phyloP scores from a whole-genome alignment of 306 rosid genomes.

The Fragaria nilgerrensis region DNA sequence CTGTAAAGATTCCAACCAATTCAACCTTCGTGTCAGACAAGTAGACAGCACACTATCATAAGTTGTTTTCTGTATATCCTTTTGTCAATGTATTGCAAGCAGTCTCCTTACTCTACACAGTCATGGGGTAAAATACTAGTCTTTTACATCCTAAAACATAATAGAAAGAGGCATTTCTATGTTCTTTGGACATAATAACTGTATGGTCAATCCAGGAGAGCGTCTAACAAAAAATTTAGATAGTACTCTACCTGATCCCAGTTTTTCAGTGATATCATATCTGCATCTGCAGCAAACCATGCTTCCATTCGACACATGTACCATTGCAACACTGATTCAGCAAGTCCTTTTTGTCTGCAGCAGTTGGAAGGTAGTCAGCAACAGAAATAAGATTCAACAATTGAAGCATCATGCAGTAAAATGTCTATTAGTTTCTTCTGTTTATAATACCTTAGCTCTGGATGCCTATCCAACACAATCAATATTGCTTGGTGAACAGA shows the following conservation, averaged over 20 bases:
- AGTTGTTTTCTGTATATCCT: background rate
- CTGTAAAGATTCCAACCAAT: background rate
- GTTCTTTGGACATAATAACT: background rate
- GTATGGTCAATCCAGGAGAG: background rate
- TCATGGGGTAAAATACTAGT: background rate
- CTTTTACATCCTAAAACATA: background rate
- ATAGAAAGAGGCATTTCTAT: background rate
- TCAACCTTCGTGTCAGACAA: background rate
- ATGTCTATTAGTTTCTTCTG: background rate
- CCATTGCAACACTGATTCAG: constrained; percentile 73
- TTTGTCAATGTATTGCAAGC: background rate
- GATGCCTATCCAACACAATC: constrained; percentile 56
- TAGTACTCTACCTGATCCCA: constrained; percentile 74
- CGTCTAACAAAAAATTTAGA: background rate
- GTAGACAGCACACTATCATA: background rate
- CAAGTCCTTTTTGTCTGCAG: constrained; percentile 65
- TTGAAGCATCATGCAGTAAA: background rate
- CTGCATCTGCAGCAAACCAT: constrained; percentile 86
- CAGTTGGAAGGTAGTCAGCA: background rate
- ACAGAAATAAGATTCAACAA: constrained; percentile 4
- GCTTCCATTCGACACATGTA: constrained; percentile 81
- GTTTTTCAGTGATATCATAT: constrained; percentile 65
- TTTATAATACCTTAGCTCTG: constrained; percentile 51
- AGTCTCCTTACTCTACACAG: background rate
- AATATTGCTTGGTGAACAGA: constrained; percentile 61